These are phyloP conservation scores for Hypericum perforatum DNA, from an alignment of 345 rosid species.

Conservation along the genomic window DNA sequence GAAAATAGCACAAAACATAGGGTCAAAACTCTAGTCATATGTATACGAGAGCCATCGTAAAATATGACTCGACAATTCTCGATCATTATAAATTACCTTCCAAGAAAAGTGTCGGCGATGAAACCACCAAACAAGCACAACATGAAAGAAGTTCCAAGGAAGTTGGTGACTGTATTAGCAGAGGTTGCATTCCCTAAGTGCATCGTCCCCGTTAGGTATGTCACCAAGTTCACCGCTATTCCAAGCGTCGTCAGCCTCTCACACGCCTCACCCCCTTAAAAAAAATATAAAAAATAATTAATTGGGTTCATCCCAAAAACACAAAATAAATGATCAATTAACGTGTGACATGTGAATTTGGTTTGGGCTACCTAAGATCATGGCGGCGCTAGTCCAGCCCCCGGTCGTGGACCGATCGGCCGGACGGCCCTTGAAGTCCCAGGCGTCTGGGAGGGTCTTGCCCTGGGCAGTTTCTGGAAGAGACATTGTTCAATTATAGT, in stretches of 20 bases:
- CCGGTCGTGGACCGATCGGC: conserved; percentile 60
- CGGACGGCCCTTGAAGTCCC: conserved; percentile 84
- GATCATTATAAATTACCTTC: conserved; percentile 35
- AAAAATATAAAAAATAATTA: background rate
- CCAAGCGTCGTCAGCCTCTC: conserved; percentile 94
- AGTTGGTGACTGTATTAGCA: conserved; percentile 85
- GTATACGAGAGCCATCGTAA: too few species aligned
- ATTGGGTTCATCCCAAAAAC: background rate
- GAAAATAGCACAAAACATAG: conserved; percentile 4
- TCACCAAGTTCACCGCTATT: conserved; percentile 85
- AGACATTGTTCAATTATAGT: conserved; percentile 23
- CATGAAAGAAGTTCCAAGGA: conserved; percentile 94
- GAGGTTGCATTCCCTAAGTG: conserved; percentile 78
- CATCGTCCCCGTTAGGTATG: conserved; percentile 85
- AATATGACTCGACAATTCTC: background rate
- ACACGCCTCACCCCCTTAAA: conserved; percentile 59
- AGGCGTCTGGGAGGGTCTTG: conserved; percentile 60
- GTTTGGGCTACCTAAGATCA: conserved; percentile 64
- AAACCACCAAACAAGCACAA: conserved; percentile 91
- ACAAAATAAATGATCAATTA: background rate
- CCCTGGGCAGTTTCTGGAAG: conserved; percentile 40
- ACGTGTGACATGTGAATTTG: background rate
- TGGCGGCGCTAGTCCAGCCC: conserved; percentile 89
- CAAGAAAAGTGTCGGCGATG: conserved; percentile 90
- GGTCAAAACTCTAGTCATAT: background rate